A percentile compares a stretch with the other conserved stretches of the same genome.
These are phyloP conservation scores for Pugionium cornutum DNA, from an alignment of 345 rosid genomes.

Conservation along the genomic window DNA sequence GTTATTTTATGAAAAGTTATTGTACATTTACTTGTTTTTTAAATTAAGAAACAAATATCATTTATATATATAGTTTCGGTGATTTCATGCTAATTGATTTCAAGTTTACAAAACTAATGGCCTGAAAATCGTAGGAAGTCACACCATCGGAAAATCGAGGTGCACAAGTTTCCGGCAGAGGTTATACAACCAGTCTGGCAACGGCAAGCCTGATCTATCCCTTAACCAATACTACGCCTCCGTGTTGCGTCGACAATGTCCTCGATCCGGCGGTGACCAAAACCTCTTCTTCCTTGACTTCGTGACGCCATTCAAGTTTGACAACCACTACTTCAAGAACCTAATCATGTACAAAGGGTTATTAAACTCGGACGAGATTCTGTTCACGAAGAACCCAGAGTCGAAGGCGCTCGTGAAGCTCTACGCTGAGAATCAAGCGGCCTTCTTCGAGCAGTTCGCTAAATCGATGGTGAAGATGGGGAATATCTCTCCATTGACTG, in stretches of 20 bases:
- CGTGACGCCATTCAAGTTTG: slow-evolving; percentile 59
- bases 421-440: slow-evolving; percentile 54
- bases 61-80: not conserved
- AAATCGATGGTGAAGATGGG: slow-evolving; percentile 83
- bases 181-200: slow-evolving; percentile 69
- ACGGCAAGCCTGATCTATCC: slow-evolving; percentile 61
- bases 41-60: too few relatives aligned
- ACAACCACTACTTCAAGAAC: slow-evolving; percentile 76
- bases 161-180: slow-evolving; percentile 81
- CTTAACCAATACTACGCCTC: slow-evolving; percentile 55
- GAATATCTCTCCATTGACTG: slow-evolving; percentile 66
- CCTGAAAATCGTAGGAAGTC: slow-evolving; percentile 53
- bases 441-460: slow-evolving; percentile 69
- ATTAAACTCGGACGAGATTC: slow-evolving; percentile 68
- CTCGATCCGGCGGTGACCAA: slow-evolving; percentile 58
- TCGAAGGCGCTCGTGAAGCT: slow-evolving; percentile 58
- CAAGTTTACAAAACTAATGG: too few relatives aligned
- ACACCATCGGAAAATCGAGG: slow-evolving; percentile 69
- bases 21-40: too few relatives aligned
- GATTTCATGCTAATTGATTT: too few relatives aligned
- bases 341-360: slow-evolving; percentile 64
- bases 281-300: slow-evolving; percentile 60
- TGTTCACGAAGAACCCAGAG: slow-evolving; percentile 53
- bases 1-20: too few relatives aligned
- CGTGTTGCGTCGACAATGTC: slow-evolving; percentile 46